phyloP scores from a whole-genome alignment of 2,329 filamentous ascomycete species.

The Macroventuria anomochaeta region DNA sequence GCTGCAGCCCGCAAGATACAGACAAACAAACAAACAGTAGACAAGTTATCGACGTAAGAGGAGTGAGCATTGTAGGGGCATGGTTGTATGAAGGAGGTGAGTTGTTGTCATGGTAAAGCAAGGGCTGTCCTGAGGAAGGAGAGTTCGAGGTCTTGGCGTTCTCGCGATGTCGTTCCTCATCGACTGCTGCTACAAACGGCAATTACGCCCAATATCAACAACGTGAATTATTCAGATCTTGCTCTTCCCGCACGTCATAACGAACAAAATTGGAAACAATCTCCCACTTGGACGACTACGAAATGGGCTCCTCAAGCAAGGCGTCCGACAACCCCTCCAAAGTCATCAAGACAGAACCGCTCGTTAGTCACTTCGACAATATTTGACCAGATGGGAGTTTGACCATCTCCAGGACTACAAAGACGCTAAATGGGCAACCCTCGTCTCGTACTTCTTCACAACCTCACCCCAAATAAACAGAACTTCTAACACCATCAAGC shows the following conservation, averaged over 20 bases:
- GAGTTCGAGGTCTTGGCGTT: constrained; percentile 11
- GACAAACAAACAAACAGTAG: background rate
- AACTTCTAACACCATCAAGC: constrained; percentile 25
- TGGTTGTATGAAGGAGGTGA: background rate
- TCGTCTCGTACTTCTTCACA: constrained; percentile 31
- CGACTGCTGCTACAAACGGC: background rate
- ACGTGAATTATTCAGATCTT: background rate
- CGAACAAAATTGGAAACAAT: background rate
- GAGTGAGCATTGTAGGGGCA: background rate
- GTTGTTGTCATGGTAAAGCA: background rate
- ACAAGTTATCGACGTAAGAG: background rate
- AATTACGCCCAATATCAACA: background rate
- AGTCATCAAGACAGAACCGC: constrained; percentile 44
- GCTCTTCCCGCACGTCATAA: background rate
- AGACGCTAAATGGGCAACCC: constrained; percentile 51
- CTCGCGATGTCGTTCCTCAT: constrained; percentile 24
- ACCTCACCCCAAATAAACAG: constrained; percentile 10
- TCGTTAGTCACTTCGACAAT: constrained; percentile 33
- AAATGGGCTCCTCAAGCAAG: constrained; percentile 15
- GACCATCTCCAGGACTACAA: constrained; percentile 40
- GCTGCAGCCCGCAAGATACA: background rate
- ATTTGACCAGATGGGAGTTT: constrained; percentile 10
- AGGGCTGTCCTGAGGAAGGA: background rate
- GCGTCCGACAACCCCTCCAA: constrained; percentile 34
- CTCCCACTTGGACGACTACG: background rate